Evolutionary conservation across 208 protist species (phyloP).

Genomic region (Wallacemonas rigidus): DNA sequence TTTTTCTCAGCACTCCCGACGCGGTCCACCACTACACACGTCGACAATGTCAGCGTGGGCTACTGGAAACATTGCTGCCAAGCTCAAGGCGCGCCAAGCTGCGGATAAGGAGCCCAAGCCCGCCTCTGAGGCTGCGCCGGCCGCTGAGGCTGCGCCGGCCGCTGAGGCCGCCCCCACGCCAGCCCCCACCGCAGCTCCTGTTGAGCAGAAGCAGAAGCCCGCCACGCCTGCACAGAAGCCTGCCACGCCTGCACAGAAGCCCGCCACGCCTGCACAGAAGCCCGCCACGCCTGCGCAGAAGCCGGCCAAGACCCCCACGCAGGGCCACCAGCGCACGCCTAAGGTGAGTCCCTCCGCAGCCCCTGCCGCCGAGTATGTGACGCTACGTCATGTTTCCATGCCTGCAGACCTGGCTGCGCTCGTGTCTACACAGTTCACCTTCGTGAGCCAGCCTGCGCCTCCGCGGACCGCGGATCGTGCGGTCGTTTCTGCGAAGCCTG

Average conservation of each 20-base stretch:
- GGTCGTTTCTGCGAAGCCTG: constrained; percentile 9
- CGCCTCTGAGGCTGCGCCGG: not conserved
- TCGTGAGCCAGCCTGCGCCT: constrained; percentile 23
- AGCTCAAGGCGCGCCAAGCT: constrained; percentile 61
- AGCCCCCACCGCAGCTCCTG: not conserved
- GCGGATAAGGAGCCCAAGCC: constrained; percentile 17
- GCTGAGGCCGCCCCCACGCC: not conserved
- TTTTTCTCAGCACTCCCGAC: not conserved
- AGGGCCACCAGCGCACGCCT: constrained; percentile 11
- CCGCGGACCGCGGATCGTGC: constrained; percentile 20
- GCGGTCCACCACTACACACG: not conserved
- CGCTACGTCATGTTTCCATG: constrained; percentile 42
- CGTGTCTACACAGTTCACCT: constrained; percentile 26
- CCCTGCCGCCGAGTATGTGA: constrained; percentile 19
- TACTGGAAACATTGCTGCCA: constrained; percentile 50
- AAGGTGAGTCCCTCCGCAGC: constrained; percentile 16
- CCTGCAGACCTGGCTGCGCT: constrained; percentile 36
- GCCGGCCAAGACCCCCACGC: not conserved
- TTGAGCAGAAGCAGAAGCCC: too few species aligned
- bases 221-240: not conserved
- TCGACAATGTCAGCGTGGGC: constrained; percentile 66
- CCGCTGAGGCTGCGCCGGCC: constrained; percentile 6
- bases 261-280: constrained; percentile 3
- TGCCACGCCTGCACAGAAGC: not conserved
- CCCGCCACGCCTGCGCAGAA: constrained; percentile 5